phyloP scores from a whole-genome alignment of 75 land plant species.

The Picea sitchensis region DNA sequence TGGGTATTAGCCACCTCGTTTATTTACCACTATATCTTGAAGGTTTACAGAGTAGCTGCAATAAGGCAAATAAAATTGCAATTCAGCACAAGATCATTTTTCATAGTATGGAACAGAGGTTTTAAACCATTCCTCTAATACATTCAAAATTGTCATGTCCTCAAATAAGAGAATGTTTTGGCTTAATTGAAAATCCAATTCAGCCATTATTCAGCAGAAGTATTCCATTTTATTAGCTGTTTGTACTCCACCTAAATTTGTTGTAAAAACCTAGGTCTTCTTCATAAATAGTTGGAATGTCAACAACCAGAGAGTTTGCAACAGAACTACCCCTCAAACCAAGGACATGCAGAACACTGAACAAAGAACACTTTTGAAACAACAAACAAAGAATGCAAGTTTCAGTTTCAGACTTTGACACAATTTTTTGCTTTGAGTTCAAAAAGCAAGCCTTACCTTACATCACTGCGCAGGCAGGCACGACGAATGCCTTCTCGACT shows the following conservation, averaged over 20 bases:
- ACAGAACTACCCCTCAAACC: neutral
- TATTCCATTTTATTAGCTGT: neutral
- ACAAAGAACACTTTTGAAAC: neutral
- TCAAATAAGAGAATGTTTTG: neutral
- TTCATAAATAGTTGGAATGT: neutral
- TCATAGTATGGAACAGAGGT: neutral
- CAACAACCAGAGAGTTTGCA: neutral
- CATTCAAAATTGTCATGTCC: neutral
- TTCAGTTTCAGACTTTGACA: neutral
- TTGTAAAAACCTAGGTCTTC: neutral
- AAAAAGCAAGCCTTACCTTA: slow-evolving; percentile 14
- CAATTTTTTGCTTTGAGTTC: neutral
- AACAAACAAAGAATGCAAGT: no score
- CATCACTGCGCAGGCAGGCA: slow-evolving; percentile 79
- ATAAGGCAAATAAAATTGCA: neutral
- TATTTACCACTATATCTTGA: neutral
- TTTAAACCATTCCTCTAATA: neutral
- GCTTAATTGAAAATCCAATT: neutral
- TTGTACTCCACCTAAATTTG: neutral
- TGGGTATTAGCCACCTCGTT: no score
- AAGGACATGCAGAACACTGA: neutral
- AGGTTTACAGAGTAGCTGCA: neutral
- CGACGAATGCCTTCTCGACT: slow-evolving; percentile 98
- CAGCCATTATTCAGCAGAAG: neutral
- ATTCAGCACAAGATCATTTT: neutral